Evolutionary conservation across 495 filamentous ascomycete species (phyloP).

Genomic region (Xylaria sp.): DNA sequence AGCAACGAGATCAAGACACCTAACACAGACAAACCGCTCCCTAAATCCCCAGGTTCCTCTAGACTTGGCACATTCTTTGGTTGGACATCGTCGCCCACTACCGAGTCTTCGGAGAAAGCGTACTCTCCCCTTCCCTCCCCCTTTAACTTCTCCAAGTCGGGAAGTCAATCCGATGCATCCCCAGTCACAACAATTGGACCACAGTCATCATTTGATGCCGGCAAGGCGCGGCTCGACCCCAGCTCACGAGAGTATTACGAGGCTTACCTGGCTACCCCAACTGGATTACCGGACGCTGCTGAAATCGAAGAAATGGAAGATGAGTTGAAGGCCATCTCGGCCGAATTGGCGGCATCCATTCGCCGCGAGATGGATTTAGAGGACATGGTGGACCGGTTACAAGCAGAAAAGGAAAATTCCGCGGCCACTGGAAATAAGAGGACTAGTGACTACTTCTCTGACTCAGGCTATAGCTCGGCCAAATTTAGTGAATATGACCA

Average conservation of each 20-base stretch:
- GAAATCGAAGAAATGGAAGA: slow-evolving; percentile 83
- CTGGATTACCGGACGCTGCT: slow-evolving; percentile 44
- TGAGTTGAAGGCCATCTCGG: slow-evolving; percentile 89
- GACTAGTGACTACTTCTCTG: slow-evolving; percentile 97
- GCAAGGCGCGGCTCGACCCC: slow-evolving; percentile 42
- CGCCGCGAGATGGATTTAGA: slow-evolving; percentile 96
- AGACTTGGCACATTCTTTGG: slow-evolving; percentile 61
- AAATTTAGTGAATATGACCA: slow-evolving; percentile 71
- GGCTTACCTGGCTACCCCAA: slow-evolving; percentile 55
- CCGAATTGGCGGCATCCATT: slow-evolving; percentile 90
- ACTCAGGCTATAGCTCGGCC: slow-evolving; percentile 87
- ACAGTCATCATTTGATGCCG: slow-evolving; percentile 46
- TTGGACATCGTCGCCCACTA: slow-evolving; percentile 58
- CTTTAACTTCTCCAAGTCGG: slow-evolving; percentile 46
- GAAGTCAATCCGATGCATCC: slow-evolving; percentile 48
- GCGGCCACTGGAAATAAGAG: slow-evolving; percentile 69
- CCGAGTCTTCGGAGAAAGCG: slow-evolving; percentile 57
- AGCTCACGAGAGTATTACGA: slow-evolving; percentile 51
- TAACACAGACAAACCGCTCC: slow-evolving; percentile 58
- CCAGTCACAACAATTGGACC: slow-evolving; percentile 46
- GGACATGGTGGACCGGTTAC: slow-evolving; percentile 86
- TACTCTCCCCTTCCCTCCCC: slow-evolving; percentile 59
- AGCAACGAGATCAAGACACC: slow-evolving; percentile 39
- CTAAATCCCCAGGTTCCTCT: slow-evolving; percentile 60
- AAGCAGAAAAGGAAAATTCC: slow-evolving; percentile 70